Base-by-base conservation (phyloP, 2,329 filamentous ascomycete species). In the Verticillium isaacii region DNA sequence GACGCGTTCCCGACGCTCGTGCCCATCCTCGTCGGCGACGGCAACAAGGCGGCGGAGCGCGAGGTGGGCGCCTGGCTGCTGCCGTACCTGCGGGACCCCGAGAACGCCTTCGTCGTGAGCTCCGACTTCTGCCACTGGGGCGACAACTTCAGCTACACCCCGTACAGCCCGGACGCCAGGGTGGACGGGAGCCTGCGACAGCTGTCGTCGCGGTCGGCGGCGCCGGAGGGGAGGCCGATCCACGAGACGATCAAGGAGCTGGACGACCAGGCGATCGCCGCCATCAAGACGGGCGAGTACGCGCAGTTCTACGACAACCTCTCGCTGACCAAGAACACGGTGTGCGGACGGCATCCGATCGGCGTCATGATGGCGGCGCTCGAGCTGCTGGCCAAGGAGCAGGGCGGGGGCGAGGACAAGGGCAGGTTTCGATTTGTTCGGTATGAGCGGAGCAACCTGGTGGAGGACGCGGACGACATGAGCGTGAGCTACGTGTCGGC, bases 71-170 rank as follows among this genome's bases (percentile, higher is more conserved):
- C 78, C 32, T 73, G 93, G n/a, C 80, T 99, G 8, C 85, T 90
- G 1, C 88, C 90, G 0, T 96, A 95, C 72, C 78, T 99, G 7
- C 80, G 82, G 37, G 90, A 97, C 67, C 85, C 89, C 0, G 78
- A 83, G 14, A 96, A 91, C 64, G 87, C 89, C 1, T 97, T 98
- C 72, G 84, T 99, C 64, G 84, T 98, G 65, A 95, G 91, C 73
- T 97, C 93, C 1, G 95, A 99, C 74, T 99, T 99, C 74, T 97
- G 94, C 66, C 95, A 99, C 75, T 99, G 95, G 95, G 95, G 95
- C 12, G 68, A 80, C 0, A 84, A 92, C 57, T 99, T 97, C 74
- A 80, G 84, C 61, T 99, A 98, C 74, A 91, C 88, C 32, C 89
- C 89, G 63, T 97, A 97, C 73, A 83, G 63, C 63, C 83, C 64